Evolutionary conservation across 192 early-diverging fungal genomes (phyloP).

Genomic region (Mortierella hygrophila): DNA sequence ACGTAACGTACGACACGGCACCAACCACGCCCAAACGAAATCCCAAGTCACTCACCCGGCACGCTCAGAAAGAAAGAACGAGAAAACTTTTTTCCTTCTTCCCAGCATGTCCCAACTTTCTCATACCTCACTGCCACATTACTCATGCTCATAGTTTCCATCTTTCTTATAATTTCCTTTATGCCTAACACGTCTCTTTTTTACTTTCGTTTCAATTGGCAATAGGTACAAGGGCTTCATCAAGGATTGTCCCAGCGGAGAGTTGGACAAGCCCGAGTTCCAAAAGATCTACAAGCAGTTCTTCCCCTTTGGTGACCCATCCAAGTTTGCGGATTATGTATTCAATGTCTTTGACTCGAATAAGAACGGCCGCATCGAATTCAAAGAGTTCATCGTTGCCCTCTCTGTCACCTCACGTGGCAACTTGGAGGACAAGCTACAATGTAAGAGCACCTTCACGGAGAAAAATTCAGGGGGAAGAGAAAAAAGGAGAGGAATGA

Average conservation of each 20-base stretch:
- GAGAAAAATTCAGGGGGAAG: not conserved
- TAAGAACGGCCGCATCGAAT: conserved; percentile 89
- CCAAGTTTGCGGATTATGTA: conserved; percentile 87
- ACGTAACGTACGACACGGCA: too few relatives aligned
- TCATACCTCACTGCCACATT: not conserved
- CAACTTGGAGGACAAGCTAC: conserved; percentile 87
- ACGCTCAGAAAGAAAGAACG: not conserved
- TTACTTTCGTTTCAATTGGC: not conserved
- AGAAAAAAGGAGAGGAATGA: not conserved
- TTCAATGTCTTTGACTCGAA: conserved; percentile 92
- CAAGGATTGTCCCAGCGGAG: conserved; percentile 90
- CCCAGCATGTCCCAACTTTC: not conserved
- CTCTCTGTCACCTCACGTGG: conserved; percentile 90
- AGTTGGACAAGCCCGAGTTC: conserved; percentile 85
- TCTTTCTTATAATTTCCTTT: not conserved
- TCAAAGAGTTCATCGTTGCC: conserved; percentile 92
- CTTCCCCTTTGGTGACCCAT: conserved; percentile 94
- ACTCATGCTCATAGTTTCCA: not conserved
- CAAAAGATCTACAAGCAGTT: conserved; percentile 94
- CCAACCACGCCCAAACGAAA: too few relatives aligned
- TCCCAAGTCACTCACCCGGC: too few relatives aligned
- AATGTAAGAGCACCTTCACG: conserved; percentile 63
- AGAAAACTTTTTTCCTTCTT: not conserved
- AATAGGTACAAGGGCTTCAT: conserved; percentile 91
- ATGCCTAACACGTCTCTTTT: not conserved